These are phyloP conservation scores for Venturia oleaginea DNA, from an alignment of 2,329 filamentous ascomycete genomes.

Conservation along the genomic window DNA sequence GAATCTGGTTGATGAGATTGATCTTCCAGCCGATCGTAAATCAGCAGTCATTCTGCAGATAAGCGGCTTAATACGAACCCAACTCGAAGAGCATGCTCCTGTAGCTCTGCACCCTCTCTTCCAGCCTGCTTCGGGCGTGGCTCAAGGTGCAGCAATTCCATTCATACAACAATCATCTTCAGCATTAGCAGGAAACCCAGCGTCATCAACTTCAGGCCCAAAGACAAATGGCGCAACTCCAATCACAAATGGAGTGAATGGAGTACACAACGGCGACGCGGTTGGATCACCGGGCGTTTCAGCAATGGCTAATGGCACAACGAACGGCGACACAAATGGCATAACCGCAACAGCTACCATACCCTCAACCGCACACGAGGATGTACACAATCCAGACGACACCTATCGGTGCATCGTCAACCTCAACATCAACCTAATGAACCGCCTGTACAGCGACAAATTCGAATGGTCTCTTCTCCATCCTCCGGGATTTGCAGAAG, in stretches of 20 bases:
- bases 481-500: conserved; percentile 81
- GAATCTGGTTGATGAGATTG: conserved; percentile 81
- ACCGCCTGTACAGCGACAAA: conserved; percentile 88
- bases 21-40: conserved; percentile 64
- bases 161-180: background rate
- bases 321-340: background rate
- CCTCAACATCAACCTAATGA: conserved; percentile 83
- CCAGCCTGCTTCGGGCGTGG: conserved; percentile 42
- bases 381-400: conserved; percentile 81
- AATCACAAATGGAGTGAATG: conserved; percentile 25
- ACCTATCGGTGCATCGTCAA: conserved; percentile 89
- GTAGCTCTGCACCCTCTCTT: conserved; percentile 91
- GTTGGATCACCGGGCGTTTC: background rate
- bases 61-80: conserved; percentile 86
- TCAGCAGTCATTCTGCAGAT: conserved; percentile 65
- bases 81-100: conserved; percentile 91
- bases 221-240: conserved; percentile 19
- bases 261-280: conserved; percentile 12
- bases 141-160: conserved; percentile 25
- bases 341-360: conserved; percentile 49
- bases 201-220: conserved; percentile 10
- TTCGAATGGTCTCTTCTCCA: conserved; percentile 97
- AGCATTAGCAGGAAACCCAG: conserved; percentile 3
- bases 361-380: conserved; percentile 52
- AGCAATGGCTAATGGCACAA: background rate